Percentiles rank a stretch among this genome's conserved stretches.
Evolutionary conservation across 2,329 filamentous ascomycete species (phyloP).

Genomic region (Malbranchea zuffiana): DNA sequence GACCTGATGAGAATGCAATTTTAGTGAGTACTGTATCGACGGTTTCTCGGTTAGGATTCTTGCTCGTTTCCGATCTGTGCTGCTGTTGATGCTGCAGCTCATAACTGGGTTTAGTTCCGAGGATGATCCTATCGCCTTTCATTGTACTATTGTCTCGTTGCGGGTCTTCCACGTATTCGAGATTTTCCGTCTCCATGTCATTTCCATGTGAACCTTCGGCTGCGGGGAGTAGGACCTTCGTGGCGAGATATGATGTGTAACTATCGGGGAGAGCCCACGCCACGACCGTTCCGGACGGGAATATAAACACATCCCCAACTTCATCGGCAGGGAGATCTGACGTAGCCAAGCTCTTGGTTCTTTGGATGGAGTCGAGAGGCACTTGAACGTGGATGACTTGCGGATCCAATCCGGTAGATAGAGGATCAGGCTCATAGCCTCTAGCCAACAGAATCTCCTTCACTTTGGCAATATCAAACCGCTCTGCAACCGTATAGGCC

Average conservation of each 20-base stretch:
- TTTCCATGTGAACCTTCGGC: slow-evolving; percentile 63
- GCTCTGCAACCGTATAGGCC: slow-evolving; percentile 57
- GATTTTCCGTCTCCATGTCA: slow-evolving; percentile 71
- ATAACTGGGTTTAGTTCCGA: slow-evolving; percentile 62
- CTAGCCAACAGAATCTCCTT: slow-evolving; percentile 46
- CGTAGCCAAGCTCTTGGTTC: slow-evolving; percentile 32
- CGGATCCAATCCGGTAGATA: slow-evolving; percentile 50
- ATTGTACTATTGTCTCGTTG: slow-evolving; percentile 63
- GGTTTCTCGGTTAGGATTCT: slow-evolving; percentile 23
- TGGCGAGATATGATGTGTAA: slow-evolving; percentile 58
- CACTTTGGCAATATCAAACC: slow-evolving; percentile 51
- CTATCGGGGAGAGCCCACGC: slow-evolving; percentile 78
- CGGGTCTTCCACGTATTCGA: slow-evolving; percentile 73
- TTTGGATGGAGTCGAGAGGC: slow-evolving; percentile 36
- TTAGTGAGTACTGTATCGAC: slow-evolving; percentile 68
- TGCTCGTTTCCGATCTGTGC: slow-evolving; percentile 15
- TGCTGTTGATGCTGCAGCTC: slow-evolving; percentile 18
- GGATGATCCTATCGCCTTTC: slow-evolving; percentile 74
- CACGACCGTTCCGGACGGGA: slow-evolving; percentile 86
- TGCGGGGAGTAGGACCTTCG: slow-evolving; percentile 61
- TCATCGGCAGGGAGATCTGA: slow-evolving; percentile 33
- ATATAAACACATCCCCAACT: slow-evolving; percentile 83
- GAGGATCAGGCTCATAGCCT: slow-evolving; percentile 53
- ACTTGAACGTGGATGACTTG: slow-evolving; percentile 54
- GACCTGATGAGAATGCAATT: slow-evolving; percentile 88